Conservation (phyloP, 208 protist species). For the Baffinella frigidus region DNA sequence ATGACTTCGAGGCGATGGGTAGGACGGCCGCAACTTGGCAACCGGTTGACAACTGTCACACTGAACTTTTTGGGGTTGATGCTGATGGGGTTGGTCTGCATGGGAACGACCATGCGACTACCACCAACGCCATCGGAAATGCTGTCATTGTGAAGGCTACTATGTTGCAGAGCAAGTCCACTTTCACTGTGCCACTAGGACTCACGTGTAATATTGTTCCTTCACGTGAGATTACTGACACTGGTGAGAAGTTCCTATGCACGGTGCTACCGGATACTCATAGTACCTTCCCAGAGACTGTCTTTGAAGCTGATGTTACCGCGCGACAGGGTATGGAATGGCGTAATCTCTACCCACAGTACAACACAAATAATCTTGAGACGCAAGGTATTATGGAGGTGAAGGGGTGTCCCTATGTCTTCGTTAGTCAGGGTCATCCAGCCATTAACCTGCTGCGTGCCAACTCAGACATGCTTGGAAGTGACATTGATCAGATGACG, state of each 20-base stretch:
- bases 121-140: too few relatives aligned
- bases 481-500: neutral
- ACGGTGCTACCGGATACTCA: neutral
- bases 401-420: slow-evolving; percentile 5
- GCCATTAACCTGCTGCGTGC: neutral
- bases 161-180: neutral
- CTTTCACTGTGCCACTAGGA: neutral
- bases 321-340: neutral
- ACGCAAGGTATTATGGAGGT: neutral
- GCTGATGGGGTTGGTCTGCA: too few relatives aligned
- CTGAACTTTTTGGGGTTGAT: too few relatives aligned
- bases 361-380: neutral
- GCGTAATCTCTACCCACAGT: neutral
- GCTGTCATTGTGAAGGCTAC: neutral
- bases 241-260: neutral
- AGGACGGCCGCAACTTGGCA: too few relatives aligned
- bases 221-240: neutral
- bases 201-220: neutral
- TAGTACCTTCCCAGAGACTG: neutral
- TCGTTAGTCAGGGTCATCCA: neutral
- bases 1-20: too few relatives aligned
- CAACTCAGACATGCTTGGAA: neutral
- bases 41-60: too few relatives aligned
- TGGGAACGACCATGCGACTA: too few relatives aligned
- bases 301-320: neutral